A percentile compares a stretch with the other conserved stretches of the same genome.
These are phyloP conservation scores for Blepharisma japonicum DNA, from an alignment of 73 alveolate species.

Conservation along the genomic window DNA sequence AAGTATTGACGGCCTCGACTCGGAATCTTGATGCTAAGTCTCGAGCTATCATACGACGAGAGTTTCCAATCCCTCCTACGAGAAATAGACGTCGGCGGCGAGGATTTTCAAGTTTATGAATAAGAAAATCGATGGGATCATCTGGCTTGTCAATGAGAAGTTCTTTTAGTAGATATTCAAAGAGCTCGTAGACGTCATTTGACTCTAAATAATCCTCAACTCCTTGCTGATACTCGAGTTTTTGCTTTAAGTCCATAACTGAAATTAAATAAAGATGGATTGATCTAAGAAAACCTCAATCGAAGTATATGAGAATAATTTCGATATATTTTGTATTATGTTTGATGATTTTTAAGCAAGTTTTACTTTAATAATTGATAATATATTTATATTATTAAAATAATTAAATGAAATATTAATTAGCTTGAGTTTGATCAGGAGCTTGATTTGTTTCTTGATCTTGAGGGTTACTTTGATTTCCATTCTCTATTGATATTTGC, in stretches of 20 bases:
- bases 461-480: too few species aligned
- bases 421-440: too few species aligned
- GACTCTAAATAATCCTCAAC: conserved; percentile 87
- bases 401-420: too few species aligned
- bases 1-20: conserved; percentile 63
- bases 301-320: too few species aligned
- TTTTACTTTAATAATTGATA: too few species aligned
- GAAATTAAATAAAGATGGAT: background rate
- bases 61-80: conserved; percentile 94
- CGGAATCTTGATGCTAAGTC: conserved; percentile 71
- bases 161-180: conserved; percentile 80
- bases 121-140: conserved; percentile 85
- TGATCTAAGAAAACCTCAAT: background rate
- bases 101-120: conserved; percentile 68
- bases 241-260: conserved; percentile 77
- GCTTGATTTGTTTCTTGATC: too few species aligned
- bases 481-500: too few species aligned
- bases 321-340: too few species aligned
- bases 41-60: conserved; percentile 68
- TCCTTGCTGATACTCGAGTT: conserved; percentile 68
- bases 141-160: conserved; percentile 88
- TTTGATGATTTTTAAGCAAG: too few species aligned
- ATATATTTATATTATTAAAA: too few species aligned
- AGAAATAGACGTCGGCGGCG: conserved; percentile 65
- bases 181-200: conserved; percentile 82